phyloP scores from a whole-genome alignment of 345 rosid species.

The Turritis glabra region DNA sequence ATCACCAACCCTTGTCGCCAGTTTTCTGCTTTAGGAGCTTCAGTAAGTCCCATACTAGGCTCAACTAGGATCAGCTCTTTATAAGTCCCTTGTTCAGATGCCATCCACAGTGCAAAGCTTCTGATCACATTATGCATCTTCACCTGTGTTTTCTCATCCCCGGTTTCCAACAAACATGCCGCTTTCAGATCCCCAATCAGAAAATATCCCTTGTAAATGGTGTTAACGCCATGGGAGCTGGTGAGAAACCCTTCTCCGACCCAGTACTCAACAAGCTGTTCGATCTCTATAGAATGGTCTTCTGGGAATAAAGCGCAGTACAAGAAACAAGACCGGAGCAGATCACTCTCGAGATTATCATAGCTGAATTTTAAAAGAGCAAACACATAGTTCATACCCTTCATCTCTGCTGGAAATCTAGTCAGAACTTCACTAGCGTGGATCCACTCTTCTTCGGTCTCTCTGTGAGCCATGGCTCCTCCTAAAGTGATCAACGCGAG shows the following conservation, averaged over 20 bases:
- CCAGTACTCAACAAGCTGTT: conserved; percentile 49
- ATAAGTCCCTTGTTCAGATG: conserved; percentile 36
- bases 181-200: conserved; percentile 43
- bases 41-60: conserved; percentile 36
- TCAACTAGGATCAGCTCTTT: conserved; percentile 32
- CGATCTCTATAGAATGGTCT: conserved; percentile 42
- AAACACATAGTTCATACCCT: conserved; percentile 50
- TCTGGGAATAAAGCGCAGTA: conserved; percentile 53
- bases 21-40: conserved; percentile 34
- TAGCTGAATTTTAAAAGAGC: conserved; percentile 47
- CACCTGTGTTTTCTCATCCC: conserved; percentile 37
- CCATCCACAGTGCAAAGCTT: conserved; percentile 42
- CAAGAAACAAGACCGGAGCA: conserved; percentile 47
- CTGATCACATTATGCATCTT: conserved; percentile 41
- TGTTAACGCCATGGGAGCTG: conserved; percentile 27
- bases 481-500: conserved; percentile 50
- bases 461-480: conserved; percentile 51
- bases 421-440: conserved; percentile 41
- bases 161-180: conserved; percentile 33
- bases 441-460: conserved; percentile 52
- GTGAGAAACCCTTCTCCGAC: conserved; percentile 46
- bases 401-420: conserved; percentile 43
- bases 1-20: conserved; percentile 39
- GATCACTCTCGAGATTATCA: conserved; percentile 46
- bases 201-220: conserved; percentile 37